Evolutionary conservation across 805 yeast species (phyloP).

Genomic region (Nadsonia fulvescens): DNA sequence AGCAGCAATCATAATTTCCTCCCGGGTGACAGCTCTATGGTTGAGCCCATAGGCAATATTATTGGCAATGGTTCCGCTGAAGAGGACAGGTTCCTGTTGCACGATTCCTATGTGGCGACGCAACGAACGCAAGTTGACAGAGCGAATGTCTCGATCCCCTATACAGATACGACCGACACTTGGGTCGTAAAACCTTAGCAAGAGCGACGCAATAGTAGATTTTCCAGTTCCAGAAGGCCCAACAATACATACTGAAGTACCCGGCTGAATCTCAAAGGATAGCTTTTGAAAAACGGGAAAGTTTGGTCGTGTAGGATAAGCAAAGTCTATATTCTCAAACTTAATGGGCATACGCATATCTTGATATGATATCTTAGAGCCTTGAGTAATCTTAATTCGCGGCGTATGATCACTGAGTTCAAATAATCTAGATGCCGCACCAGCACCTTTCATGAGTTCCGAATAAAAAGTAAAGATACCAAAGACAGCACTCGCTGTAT

Average conservation of each 20-base stretch:
- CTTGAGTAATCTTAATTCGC: conserved; percentile 45
- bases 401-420: conserved; percentile 73
- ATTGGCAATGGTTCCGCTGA: conserved; percentile 71
- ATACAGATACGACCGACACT: conserved; percentile 40
- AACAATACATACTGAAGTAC: conserved; percentile 82
- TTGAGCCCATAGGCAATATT: conserved; percentile 63
- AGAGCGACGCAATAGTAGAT: conserved; percentile 65
- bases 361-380: too few species aligned
- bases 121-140: conserved; percentile 52
- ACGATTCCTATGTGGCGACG: conserved; percentile 74
- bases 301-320: conserved; percentile 72
- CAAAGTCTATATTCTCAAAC: conserved; percentile 47
- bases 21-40: conserved; percentile 38
- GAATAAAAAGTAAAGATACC: conserved; percentile 83
- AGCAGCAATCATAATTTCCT: conserved; percentile 43
- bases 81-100: conserved; percentile 79
- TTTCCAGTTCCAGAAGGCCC: conserved; percentile 98
- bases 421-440: conserved; percentile 83
- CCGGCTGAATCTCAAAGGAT: conserved; percentile 45
- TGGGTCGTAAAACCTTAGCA: conserved; percentile 76
- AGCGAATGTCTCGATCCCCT: conserved; percentile 44
- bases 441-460: conserved; percentile 92
- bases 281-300: conserved; percentile 45
- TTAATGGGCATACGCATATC: too few species aligned
- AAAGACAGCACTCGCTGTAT: conserved; percentile 82